These are phyloP conservation scores for Typha latifolia DNA, from an alignment of 176 grass and related monocot genomes.

Conservation along the genomic window DNA sequence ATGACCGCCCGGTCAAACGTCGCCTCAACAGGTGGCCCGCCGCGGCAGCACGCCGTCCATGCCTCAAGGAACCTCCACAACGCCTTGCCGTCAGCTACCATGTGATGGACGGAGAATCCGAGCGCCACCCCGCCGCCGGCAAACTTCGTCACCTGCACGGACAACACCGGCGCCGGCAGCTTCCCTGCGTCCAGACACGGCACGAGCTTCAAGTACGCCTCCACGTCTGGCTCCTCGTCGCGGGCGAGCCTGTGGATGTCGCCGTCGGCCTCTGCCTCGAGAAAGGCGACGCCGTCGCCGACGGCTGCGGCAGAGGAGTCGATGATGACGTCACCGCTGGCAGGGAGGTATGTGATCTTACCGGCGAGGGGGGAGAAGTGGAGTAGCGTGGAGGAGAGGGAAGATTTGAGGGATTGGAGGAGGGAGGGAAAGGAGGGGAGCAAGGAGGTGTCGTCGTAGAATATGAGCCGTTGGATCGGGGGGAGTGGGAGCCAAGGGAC, in stretches of 20 bases:
- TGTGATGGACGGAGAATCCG: constrained; percentile 36
- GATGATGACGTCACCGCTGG: background rate
- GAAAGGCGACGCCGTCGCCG: constrained; percentile 11
- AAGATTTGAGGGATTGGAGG: background rate
- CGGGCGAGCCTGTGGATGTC: constrained; percentile 9
- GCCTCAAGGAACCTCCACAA: constrained; percentile 29
- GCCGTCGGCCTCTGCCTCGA: constrained; percentile 8
- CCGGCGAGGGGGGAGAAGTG: constrained; percentile 23
- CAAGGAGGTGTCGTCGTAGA: constrained; percentile 6
- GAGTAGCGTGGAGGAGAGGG: background rate
- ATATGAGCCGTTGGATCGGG: constrained; percentile 19
- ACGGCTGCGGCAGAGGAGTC: constrained; percentile 20
- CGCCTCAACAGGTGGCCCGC: background rate
- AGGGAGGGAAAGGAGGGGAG: background rate
- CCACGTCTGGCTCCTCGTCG: constrained; percentile 9
- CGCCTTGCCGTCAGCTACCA: constrained; percentile 29
- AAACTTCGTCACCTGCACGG: constrained; percentile 32
- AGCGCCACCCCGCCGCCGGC: constrained; percentile 9
- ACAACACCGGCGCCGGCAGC: constrained; percentile 26
- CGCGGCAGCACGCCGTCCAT: constrained; percentile 22
- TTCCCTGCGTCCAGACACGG: background rate
- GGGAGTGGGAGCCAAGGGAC: background rate
- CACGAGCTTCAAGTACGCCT: constrained; percentile 21
- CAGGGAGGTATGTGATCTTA: constrained; percentile 9
- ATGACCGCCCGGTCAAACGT: background rate